These are phyloP conservation scores for Carnegiea gigantea DNA, from an alignment of 179 eudicot species.

Conservation along the genomic window DNA sequence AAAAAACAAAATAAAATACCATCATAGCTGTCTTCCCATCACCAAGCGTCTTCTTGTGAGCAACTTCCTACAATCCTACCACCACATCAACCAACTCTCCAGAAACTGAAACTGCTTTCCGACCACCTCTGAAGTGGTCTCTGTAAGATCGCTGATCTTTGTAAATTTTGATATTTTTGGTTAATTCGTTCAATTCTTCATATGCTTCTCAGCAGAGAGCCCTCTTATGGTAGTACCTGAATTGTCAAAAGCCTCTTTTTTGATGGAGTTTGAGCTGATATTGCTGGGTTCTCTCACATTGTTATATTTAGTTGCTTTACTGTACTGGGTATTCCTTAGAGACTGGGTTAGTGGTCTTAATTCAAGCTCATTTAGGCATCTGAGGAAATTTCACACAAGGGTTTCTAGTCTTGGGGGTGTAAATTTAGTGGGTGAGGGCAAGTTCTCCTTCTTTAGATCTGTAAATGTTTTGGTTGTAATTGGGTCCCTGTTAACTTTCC, in stretches of 20 bases:
- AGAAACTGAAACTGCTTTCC: neutral
- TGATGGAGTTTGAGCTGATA: constrained; percentile 35
- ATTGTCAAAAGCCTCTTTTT: neutral
- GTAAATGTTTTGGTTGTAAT: constrained; percentile 35
- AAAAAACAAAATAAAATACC: neutral
- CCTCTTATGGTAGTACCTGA: constrained; percentile 6
- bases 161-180: neutral
- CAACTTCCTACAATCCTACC: too few species aligned
- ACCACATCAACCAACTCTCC: neutral
- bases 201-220: neutral
- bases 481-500: constrained; percentile 40
- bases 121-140: neutral
- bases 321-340: constrained; percentile 42
- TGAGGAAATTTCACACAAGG: constrained; percentile 42
- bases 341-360: constrained; percentile 33
- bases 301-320: constrained; percentile 34
- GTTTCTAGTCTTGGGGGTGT: constrained; percentile 41
- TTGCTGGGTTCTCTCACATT: constrained; percentile 38
- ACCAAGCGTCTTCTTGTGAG: constrained; percentile 10
- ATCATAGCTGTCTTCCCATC: neutral
- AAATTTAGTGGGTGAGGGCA: constrained; percentile 32
- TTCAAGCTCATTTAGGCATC: constrained; percentile 39
- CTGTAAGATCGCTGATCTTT: constrained; percentile 21
- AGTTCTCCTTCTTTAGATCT: constrained; percentile 41
- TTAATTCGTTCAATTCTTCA: neutral